A percentile compares a stretch with the other conserved stretches of the same genome.
Conservation (phyloP, 108 stramenopile genomes). For the Parmales sp. region DNA sequence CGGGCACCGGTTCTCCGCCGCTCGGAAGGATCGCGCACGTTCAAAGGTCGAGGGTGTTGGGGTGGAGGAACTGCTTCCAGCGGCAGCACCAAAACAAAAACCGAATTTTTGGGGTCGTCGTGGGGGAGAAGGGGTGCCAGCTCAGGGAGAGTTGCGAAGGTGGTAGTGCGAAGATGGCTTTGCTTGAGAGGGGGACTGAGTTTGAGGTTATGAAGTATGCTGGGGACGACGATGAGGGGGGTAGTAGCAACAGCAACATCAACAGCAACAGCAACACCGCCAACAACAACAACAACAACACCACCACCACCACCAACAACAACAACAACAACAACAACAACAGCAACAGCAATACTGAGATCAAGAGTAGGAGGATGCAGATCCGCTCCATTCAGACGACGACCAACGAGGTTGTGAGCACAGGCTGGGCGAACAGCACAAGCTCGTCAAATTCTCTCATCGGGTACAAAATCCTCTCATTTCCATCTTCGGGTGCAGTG, state of each 20-base stretch:
- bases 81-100: conserved; percentile 33
- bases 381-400: neutral
- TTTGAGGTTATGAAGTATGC: neutral
- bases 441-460: neutral
- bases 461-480: neutral
- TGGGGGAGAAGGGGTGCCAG: conserved; percentile 78
- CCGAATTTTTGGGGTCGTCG: conserved; percentile 33
- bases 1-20: conserved; percentile 72
- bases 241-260: no score
- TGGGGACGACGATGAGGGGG: no score
- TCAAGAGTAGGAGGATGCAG: neutral
- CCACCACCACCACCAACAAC: no score
- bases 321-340: no score
- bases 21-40: conserved; percentile 78
- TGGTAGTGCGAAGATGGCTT: neutral
- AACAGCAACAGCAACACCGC: no score
- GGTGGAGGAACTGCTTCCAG: conserved; percentile 37
- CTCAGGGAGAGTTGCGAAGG: conserved; percentile 18
- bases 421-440: neutral
- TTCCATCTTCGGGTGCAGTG: neutral
- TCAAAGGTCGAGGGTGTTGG: conserved; percentile 57
- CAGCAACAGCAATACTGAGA: no score
- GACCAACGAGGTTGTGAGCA: neutral
- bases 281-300: no score
- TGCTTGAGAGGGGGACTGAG: neutral